These are phyloP conservation scores for Globisporangium splendens DNA, from an alignment of 352 stramenopile species.

Conservation along the genomic window DNA sequence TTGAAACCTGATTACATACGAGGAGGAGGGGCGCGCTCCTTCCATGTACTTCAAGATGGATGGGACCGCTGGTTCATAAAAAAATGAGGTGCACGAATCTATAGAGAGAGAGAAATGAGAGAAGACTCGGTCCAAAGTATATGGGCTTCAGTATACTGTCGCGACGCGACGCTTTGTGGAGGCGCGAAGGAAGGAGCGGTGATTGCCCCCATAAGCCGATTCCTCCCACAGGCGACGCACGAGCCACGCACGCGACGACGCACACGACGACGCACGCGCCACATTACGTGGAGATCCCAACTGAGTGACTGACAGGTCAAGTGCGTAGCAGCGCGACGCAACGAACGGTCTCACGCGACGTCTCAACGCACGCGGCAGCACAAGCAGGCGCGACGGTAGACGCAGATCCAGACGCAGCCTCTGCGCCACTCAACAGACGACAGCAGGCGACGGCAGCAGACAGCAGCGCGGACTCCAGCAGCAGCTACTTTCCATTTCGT, in stretches of 20 bases:
- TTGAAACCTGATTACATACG: not conserved
- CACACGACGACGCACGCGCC: not conserved
- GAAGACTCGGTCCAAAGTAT: no score
- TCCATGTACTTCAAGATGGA: conserved; percentile 1
- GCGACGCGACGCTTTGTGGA: not conserved
- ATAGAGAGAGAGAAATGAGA: not conserved
- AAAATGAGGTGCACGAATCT: no score
- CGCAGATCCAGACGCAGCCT: not conserved
- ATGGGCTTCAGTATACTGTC: no score
- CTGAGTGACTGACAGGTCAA: not conserved
- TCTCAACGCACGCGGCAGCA: not conserved
- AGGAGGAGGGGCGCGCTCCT: not conserved
- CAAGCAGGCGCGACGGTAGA: not conserved
- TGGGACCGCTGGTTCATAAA: not conserved
- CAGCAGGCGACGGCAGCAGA: not conserved
- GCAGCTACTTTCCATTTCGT: not conserved
- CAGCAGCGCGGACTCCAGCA: not conserved
- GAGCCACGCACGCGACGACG: not conserved
- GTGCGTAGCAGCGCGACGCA: not conserved
- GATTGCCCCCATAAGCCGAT: not conserved
- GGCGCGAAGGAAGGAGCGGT: not conserved
- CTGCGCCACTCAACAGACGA: not conserved
- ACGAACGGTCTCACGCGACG: not conserved
- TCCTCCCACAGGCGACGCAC: not conserved
- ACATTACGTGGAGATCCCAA: not conserved